Evolutionary conservation across 805 yeast species (phyloP).

Genomic region (Metschnikowia lochheadii): DNA sequence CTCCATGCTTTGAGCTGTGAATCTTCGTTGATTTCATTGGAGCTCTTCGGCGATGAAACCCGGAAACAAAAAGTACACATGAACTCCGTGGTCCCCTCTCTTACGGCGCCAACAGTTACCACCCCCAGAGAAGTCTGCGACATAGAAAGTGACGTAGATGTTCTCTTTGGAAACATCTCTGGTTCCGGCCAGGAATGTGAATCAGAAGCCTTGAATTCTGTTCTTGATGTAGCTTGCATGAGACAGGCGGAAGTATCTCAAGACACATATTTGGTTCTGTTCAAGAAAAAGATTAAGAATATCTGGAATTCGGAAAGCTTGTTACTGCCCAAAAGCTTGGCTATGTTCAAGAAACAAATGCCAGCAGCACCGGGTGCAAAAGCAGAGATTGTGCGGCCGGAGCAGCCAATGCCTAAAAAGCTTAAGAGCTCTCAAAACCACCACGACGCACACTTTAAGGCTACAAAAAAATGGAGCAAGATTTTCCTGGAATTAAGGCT

Average conservation of each 20-base stretch:
- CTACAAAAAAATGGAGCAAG: constrained; percentile 1
- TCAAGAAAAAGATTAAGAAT: background rate
- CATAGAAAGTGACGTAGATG: no score
- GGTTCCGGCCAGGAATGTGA: background rate
- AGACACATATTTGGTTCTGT: background rate
- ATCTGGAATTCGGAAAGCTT: background rate
- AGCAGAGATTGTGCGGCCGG: background rate
- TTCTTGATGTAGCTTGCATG: background rate
- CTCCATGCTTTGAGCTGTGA: no score
- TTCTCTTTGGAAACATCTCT: background rate
- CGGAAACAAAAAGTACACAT: background rate
- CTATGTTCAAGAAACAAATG: constrained; percentile 1
- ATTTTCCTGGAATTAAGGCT: background rate
- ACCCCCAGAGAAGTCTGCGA: background rate
- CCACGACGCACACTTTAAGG: background rate
- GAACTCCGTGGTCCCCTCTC: background rate
- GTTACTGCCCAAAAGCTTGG: constrained; percentile 1
- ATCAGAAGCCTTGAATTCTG: background rate
- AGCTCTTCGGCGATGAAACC: background rate
- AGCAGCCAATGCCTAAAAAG: constrained; percentile 1
- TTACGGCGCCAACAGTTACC: background rate
- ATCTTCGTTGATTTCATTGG: background rate
- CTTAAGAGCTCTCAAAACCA: background rate
- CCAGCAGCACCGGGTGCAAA: background rate
- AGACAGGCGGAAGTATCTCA: background rate